Conservation (phyloP, 352 stramenopile genomes). For the Pythium pyrilobum region DNA sequence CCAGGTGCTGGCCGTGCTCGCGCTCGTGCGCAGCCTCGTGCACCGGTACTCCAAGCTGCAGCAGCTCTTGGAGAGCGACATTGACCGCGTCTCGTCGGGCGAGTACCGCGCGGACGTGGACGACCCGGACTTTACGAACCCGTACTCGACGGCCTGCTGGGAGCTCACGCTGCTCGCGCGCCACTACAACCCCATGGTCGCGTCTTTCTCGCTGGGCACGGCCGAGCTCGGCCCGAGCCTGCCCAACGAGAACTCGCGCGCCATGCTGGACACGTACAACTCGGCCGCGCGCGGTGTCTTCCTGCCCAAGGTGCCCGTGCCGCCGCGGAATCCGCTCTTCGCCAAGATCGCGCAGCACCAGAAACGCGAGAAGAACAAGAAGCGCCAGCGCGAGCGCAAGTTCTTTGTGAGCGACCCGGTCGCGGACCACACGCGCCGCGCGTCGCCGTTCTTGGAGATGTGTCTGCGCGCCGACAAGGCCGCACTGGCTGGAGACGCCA, state of each 20-base stretch:
- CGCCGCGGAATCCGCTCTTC: slow-evolving; percentile 62
- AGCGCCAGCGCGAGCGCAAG: slow-evolving; percentile 46
- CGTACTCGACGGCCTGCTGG: slow-evolving; percentile 92
- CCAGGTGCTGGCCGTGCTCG: slow-evolving; percentile 82
- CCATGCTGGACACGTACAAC: slow-evolving; percentile 64
- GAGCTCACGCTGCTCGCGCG: slow-evolving; percentile 88
- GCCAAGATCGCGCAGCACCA: slow-evolving; percentile 50
- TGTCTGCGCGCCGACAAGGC: slow-evolving; percentile 26
- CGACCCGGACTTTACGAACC: slow-evolving; percentile 95
- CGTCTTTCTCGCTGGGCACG: slow-evolving; percentile 57
- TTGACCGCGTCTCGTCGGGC: slow-evolving; percentile 92
- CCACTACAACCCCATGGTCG: slow-evolving; percentile 82
- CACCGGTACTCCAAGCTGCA: slow-evolving; percentile 92
- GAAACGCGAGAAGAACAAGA: slow-evolving; percentile 52
- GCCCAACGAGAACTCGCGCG: slow-evolving; percentile 59
- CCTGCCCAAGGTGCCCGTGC: slow-evolving; percentile 53
- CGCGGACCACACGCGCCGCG: slow-evolving; percentile 15
- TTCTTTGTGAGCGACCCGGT: slow-evolving; percentile 72
- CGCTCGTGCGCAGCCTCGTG: slow-evolving; percentile 85
- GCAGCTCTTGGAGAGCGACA: slow-evolving; percentile 94
- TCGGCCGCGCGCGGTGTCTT: slow-evolving; percentile 35
- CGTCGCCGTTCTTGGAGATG: slow-evolving; percentile 33
- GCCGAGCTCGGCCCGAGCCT: slow-evolving; percentile 51
- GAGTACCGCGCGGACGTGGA: slow-evolving; percentile 89
- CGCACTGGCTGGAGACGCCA: background rate